phyloP scores from a whole-genome alignment of 1,139 yeast species.

The Geotrichum restrictum region DNA sequence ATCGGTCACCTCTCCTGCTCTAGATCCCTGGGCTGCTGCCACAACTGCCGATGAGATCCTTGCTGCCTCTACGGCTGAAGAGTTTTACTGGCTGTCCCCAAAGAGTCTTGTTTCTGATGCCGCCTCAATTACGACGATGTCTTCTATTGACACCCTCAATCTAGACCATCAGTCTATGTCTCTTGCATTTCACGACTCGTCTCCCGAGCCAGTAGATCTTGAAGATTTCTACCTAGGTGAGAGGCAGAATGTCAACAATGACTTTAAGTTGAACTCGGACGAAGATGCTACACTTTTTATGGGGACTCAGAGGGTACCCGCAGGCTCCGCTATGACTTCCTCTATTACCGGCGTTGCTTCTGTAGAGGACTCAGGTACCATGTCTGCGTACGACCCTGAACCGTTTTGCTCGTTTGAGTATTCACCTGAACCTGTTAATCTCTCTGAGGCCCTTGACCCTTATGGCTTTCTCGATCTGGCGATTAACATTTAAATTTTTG shows the following conservation, averaged over 20 bases:
- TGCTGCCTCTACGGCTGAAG: conserved; percentile 16
- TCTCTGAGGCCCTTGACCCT: conserved; percentile 1
- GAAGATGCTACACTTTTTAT: not conserved
- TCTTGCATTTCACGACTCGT: not conserved
- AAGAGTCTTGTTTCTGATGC: conserved; percentile 6
- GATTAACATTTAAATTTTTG: conserved; percentile 3
- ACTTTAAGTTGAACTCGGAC: not conserved
- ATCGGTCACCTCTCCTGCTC: conserved; percentile 2
- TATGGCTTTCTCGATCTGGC: conserved; percentile 13
- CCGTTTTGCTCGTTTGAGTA: conserved; percentile 13
- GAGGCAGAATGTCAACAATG: not conserved
- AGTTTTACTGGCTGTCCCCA: conserved; percentile 19
- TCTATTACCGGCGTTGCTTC: not conserved
- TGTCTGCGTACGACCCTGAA: conserved; percentile 5
- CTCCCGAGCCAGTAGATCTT: not conserved
- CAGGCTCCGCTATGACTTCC: not conserved
- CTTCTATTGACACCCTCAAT: not conserved
- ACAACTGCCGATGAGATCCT: conserved; percentile 14
- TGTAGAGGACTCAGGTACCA: not conserved
- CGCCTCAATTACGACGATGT: not conserved
- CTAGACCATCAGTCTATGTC: not conserved
- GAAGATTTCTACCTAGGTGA: not conserved
- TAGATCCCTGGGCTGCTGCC: conserved; percentile 4
- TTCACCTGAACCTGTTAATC: conserved; percentile 8
- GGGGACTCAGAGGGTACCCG: not conserved